Conservation (phyloP, 1,139 yeast genomes). For the Yamadazyma atmosphaerica region DNA sequence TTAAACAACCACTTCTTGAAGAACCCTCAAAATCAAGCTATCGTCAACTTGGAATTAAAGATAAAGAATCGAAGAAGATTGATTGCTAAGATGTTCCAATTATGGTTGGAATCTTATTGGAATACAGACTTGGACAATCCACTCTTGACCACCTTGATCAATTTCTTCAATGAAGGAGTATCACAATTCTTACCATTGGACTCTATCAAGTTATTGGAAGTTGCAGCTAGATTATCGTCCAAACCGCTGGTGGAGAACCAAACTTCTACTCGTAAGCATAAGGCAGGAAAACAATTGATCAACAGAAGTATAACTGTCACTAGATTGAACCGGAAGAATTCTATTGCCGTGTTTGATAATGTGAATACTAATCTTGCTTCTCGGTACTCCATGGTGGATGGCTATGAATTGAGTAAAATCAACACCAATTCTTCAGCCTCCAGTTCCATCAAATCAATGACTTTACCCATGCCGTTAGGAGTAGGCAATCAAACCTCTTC, state of each 20-base stretch:
- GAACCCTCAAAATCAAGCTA: slow-evolving; percentile 28
- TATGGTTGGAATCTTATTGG: slow-evolving; percentile 93
- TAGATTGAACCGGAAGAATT: slow-evolving; percentile 25
- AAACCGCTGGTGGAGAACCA: slow-evolving; percentile 33
- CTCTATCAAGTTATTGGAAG: slow-evolving; percentile 58
- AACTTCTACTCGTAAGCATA: slow-evolving; percentile 14
- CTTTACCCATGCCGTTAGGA: slow-evolving; percentile 44
- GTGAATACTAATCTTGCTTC: slow-evolving; percentile 24
- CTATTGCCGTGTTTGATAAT: slow-evolving; percentile 15
- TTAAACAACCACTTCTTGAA: slow-evolving; percentile 35
- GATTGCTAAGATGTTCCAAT: slow-evolving; percentile 65
- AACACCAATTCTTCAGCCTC: slow-evolving; percentile 45
- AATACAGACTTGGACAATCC: slow-evolving; percentile 58
- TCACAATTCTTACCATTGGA: slow-evolving; percentile 60
- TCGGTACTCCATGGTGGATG: slow-evolving; percentile 51
- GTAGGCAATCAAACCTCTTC: slow-evolving; percentile 45
- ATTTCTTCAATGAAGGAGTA: slow-evolving; percentile 76
- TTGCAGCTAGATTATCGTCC: slow-evolving; percentile 56
- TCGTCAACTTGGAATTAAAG: slow-evolving; percentile 48
- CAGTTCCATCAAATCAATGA: slow-evolving; percentile 38
- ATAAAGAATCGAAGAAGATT: slow-evolving; percentile 65
- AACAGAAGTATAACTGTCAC: slow-evolving; percentile 46
- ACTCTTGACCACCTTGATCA: slow-evolving; percentile 65
- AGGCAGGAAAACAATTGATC: slow-evolving; percentile 34
- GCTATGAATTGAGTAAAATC: slow-evolving; percentile 48